A percentile compares a stretch with the other conserved stretches of the same genome.
These are phyloP conservation scores for Tirmania nivea DNA, from an alignment of 495 filamentous ascomycete species.

Conservation along the genomic window DNA sequence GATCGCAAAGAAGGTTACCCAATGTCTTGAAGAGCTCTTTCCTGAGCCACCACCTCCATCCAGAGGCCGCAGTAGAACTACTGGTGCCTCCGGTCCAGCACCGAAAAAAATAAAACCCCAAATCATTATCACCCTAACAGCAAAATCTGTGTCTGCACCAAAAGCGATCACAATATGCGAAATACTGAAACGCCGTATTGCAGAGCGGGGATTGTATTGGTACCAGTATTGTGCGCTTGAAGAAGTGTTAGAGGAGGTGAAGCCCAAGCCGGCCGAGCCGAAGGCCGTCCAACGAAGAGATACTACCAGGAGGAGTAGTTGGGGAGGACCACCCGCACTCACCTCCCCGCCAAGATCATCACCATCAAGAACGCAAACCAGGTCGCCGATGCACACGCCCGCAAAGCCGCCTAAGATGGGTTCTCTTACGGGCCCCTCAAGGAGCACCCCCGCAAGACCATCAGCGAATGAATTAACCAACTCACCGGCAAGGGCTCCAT, in stretches of 20 bases:
- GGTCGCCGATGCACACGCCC: too few relatives aligned
- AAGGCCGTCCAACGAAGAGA: conserved; percentile 1
- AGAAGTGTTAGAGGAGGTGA: conserved; percentile 16
- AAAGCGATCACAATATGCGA: conserved; percentile 46
- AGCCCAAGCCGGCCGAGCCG: conserved; percentile 1
- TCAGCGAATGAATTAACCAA: too few relatives aligned
- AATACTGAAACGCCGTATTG: conserved; percentile 38
- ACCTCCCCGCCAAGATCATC: too few relatives aligned
- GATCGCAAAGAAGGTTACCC: conserved; percentile 12
- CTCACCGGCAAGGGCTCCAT: too few relatives aligned
- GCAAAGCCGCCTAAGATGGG: too few relatives aligned
- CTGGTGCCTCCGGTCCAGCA: background rate
- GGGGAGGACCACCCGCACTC: conserved; percentile 11
- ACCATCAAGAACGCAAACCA: too few relatives aligned
- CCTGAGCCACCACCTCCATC: conserved; percentile 9
- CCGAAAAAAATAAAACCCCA: background rate
- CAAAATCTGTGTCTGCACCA: conserved; percentile 28
- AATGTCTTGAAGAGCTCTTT: conserved; percentile 14
- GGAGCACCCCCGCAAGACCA: too few relatives aligned
- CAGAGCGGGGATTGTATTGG: conserved; percentile 29
- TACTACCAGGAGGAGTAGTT: conserved; percentile 13
- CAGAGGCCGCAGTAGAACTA: conserved; percentile 13
- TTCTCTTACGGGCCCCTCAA: too few relatives aligned
- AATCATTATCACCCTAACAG: conserved; percentile 23
- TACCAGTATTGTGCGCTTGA: conserved; percentile 39